Base-by-base conservation (phyloP, 2,329 filamentous ascomycete genomes). In the Pseudonectria buxi region DNA sequence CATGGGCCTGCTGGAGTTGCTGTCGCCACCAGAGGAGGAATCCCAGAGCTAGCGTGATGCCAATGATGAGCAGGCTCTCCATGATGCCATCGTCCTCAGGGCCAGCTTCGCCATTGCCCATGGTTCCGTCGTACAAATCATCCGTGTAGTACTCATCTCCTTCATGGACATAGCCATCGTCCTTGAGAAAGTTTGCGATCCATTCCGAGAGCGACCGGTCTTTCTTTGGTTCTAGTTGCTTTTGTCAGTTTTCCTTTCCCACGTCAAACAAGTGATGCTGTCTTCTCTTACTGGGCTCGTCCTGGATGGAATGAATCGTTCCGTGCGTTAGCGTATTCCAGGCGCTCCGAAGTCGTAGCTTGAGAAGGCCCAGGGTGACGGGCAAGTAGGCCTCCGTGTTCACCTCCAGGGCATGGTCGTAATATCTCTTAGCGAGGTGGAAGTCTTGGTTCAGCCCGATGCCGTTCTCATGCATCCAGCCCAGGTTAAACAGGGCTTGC, bases 391-490 rank as follows among this genome's bases (percentile, higher is more conserved):
- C 89, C 61, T 98, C 94, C 32, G 81, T 74, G 51, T 95, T 98
- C 1, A 90, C 89, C 54, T 89, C 86, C 22, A 95, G 67, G 1
- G 92, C 90, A 41, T 92, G 75, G 52, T 98, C 92, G 56, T 98
- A 98, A 62, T 89, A 95, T 35, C 92, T 74, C 64, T 98, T 98
- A 3, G 94, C 92, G 37, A 98, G 78, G 55, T 98, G 92, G 58
- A 94, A 98, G 56, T 98, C 92, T 57, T 98, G 92, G 36, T 85
- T 83, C 14, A 96, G 76, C 2, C 89, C 87, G 32, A 96, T 72
- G 7, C 92, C 92, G 54, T 96, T 95, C 63, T 98, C 92, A 55
- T 98, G 88, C 90, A 98, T 96, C 92, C 92, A 98, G 5, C 92
- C 94, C 11, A 98, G 70, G 53, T 98, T 96, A 76, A 88, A 98